Base-by-base conservation (phyloP, 2,329 filamentous ascomycete species). In the Penicillium griseofulvum region DNA sequence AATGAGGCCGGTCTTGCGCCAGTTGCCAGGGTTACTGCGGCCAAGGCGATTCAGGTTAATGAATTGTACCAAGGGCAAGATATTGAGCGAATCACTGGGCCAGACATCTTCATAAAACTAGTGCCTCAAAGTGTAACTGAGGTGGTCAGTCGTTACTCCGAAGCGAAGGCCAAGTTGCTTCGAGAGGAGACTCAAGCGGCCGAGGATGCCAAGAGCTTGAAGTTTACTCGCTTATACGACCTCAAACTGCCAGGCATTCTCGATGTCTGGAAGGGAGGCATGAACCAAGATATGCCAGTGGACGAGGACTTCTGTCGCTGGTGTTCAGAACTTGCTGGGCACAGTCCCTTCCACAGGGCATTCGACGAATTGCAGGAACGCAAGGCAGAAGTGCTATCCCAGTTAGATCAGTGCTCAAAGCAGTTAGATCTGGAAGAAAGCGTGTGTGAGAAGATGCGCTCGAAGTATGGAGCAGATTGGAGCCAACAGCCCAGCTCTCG, bases 371-470 rank as follows among this genome's bases (percentile, higher is more conserved):
- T 99, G 42, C 86, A 87, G 60, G 81, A 84, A 26, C 89, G 94
- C 65, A 96, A 93, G 72, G 83, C 89, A 17, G 81, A 84, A 1
- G 89, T 97, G 12, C 72, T 90, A 26, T 80, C 81, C 3, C 83
- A 86, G 3, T 74, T 99, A 53, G 91, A 97, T 54, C 84, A 84
- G 54, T 90, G 90, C 65, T 86, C 87, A 52, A 96, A 96, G 71
- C 89, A 95, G 67, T 77, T 99, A 39, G 94, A 99, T 64, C 91
- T 94, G 86, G 94, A 99, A 73, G 95, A 97, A 76, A 95, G 90
- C 53, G 90, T 97, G 0, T 99, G 94, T 71, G 94, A 99, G 73
- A 99, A 97, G 80, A 99, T 99, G 94, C 85, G 94, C 44, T 95
- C 91, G 12, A 99, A 99, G 72, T 97, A 97, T 71, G 92, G 93